Percentiles rank a stretch among this genome's conserved stretches.
Evolutionary conservation across 2,329 filamentous ascomycete species (phyloP).

Genomic region (Colletotrichum tamarilloi): DNA sequence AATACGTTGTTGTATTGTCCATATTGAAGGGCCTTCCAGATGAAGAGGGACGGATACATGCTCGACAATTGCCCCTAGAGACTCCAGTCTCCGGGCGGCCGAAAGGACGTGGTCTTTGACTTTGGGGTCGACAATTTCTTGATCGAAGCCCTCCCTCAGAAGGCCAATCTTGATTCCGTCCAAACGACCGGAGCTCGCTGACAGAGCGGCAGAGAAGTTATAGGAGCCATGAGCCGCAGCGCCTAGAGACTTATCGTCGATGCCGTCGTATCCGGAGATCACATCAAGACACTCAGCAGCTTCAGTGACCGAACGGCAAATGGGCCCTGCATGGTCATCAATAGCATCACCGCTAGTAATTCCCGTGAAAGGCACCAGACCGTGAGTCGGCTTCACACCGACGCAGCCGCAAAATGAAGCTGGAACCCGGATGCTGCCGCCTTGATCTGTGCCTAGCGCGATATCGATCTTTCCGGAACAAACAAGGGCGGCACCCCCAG

Average conservation of each 20-base stretch:
- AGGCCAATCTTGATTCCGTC: slow-evolving; percentile 53
- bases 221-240: slow-evolving; percentile 43
- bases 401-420: slow-evolving; percentile 53
- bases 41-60: slow-evolving; percentile 63
- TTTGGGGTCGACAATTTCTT: slow-evolving; percentile 48
- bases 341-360: slow-evolving; percentile 59
- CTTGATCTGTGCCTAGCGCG: slow-evolving; percentile 60
- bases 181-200: slow-evolving; percentile 37
- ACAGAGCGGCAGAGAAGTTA: slow-evolving; percentile 39
- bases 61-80: slow-evolving; percentile 60
- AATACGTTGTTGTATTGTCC: slow-evolving; percentile 61
- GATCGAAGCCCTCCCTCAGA: slow-evolving; percentile 56
- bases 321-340: slow-evolving; percentile 61
- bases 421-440: slow-evolving; percentile 58
- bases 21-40: slow-evolving; percentile 58
- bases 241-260: slow-evolving; percentile 57
- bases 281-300: slow-evolving; percentile 55
- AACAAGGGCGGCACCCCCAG: slow-evolving; percentile 58
- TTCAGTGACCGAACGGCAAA: slow-evolving; percentile 53
- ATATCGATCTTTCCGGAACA: slow-evolving; percentile 55
- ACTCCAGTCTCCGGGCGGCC: slow-evolving; percentile 52
- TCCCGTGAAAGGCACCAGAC: slow-evolving; percentile 62
- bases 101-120: slow-evolving; percentile 54
- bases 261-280: slow-evolving; percentile 59
- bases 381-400: slow-evolving; percentile 63